Evolutionary conservation across 345 rosid genomes (phyloP).

Genomic region (Murraya koenigii): DNA sequence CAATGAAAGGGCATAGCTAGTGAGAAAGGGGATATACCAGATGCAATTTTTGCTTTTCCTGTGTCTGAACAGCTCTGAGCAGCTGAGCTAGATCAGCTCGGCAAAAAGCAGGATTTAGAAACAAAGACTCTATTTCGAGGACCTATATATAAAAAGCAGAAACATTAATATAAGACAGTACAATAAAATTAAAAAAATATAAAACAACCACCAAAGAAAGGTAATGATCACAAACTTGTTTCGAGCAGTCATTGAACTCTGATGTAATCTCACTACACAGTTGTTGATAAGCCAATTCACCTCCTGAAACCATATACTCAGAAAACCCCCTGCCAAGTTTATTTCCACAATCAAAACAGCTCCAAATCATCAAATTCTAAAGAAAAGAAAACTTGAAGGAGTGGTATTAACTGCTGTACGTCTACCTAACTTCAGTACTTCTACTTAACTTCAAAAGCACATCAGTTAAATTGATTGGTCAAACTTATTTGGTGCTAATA

Average conservation of each 20-base stretch:
- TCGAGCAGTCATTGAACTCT: slow-evolving; percentile 86
- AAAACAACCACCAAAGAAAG: not conserved
- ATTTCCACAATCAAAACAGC: not conserved
- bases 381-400: not conserved
- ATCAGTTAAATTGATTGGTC: not conserved
- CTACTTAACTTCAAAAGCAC: not conserved
- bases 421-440: not conserved
- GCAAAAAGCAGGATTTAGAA: slow-evolving; percentile 42
- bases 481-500: not conserved
- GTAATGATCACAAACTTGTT: slow-evolving; percentile 47
- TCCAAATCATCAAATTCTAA: not conserved
- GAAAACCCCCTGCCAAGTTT: slow-evolving; percentile 58
- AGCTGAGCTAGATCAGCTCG: slow-evolving; percentile 74
- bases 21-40: slow-evolving; percentile 39
- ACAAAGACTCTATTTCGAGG: slow-evolving; percentile 65
- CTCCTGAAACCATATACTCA: slow-evolving; percentile 70
- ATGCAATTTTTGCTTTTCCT: slow-evolving; percentile 80
- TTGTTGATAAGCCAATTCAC: slow-evolving; percentile 74
- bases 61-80: slow-evolving; percentile 72
- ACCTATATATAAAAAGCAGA: slow-evolving; percentile 41
- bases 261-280: slow-evolving; percentile 74
- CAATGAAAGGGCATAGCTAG: not conserved
- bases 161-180: not conserved
- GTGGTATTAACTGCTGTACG: not conserved
- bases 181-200: not conserved